Evolutionary conservation across 345 rosid genomes (phyloP).

Genomic region (Triadica sebifera): DNA sequence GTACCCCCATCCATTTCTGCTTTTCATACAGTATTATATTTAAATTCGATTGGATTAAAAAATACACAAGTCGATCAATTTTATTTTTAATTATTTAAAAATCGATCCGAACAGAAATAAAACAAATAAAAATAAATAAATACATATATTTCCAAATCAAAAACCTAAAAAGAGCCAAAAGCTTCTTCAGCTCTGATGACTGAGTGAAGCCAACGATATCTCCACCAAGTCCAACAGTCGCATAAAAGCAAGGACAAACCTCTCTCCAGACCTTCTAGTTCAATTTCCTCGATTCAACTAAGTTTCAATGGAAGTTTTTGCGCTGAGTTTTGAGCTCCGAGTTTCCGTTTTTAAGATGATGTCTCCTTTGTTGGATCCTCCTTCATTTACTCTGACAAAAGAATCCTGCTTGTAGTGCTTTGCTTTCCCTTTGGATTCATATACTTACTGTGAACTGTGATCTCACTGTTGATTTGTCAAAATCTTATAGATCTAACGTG

Average conservation of each 20-base stretch:
- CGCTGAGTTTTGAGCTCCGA: slow-evolving; percentile 32
- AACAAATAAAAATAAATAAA: not conserved
- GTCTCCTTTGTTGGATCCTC: slow-evolving; percentile 42
- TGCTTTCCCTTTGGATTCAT: slow-evolving; percentile 20
- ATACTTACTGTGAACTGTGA: slow-evolving; percentile 26
- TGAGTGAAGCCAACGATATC: slow-evolving; percentile 50
- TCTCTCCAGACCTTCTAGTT: slow-evolving; percentile 10
- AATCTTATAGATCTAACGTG: slow-evolving; percentile 53
- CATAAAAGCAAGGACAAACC: not conserved
- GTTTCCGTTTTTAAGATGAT: slow-evolving; percentile 30
- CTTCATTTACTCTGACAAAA: slow-evolving; percentile 28
- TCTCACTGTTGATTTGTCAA: slow-evolving; percentile 38
- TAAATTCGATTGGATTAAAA: too few species aligned
- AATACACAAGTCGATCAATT: too few species aligned
- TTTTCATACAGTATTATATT: too few species aligned
- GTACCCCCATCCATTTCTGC: not conserved
- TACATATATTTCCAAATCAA: not conserved
- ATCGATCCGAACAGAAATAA: too few species aligned
- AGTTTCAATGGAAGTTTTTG: slow-evolving; percentile 42
- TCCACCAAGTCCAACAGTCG: slow-evolving; percentile 51
- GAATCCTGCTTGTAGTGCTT: slow-evolving; percentile 34
- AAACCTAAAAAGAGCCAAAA: slow-evolving; percentile 4
- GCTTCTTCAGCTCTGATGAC: slow-evolving; percentile 36
- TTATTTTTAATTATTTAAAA: too few species aligned
- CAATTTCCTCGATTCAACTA: slow-evolving; percentile 26